These are phyloP conservation scores for Penicillium sp. DNA, from an alignment of 2,329 filamentous ascomycete genomes.

Conservation along the genomic window DNA sequence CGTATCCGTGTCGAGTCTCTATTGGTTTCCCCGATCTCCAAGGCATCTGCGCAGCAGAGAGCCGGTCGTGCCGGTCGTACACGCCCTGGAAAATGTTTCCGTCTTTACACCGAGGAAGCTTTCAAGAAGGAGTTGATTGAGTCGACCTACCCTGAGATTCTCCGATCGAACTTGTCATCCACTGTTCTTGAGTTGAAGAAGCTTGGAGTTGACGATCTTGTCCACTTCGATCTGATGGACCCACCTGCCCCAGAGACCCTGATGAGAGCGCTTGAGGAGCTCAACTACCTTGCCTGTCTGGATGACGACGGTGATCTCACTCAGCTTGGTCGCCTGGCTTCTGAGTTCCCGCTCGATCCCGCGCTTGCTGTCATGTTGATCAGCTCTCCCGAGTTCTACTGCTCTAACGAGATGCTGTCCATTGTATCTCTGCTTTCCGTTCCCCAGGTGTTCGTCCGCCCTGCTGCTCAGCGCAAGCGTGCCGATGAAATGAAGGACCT, in stretches of 20 bases:
- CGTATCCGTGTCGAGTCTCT: constrained; percentile 94
- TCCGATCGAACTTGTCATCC: constrained; percentile 90
- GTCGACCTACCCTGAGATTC: constrained; percentile 93
- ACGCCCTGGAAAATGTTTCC: constrained; percentile 96
- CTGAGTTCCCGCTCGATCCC: constrained; percentile 93
- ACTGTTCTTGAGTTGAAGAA: constrained; percentile 98
- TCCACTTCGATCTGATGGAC: constrained; percentile 99
- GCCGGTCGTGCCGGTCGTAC: constrained; percentile 99
- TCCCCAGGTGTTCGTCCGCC: constrained; percentile 89
- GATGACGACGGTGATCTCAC: constrained; percentile 97
- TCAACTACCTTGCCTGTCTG: constrained; percentile 95
- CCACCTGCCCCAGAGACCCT: constrained; percentile 96
- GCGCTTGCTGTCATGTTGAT: constrained; percentile 97
- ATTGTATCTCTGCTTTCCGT: constrained; percentile 93
- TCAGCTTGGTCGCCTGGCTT: constrained; percentile 78
- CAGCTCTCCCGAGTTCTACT: constrained; percentile 95
- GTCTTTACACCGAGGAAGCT: constrained; percentile 89
- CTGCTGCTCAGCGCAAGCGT: constrained; percentile 78
- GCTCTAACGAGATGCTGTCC: constrained; percentile 96
- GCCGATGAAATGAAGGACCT: constrained; percentile 97
- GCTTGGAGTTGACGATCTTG: constrained; percentile 89
- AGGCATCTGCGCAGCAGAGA: constrained; percentile 93
- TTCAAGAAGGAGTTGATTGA: constrained; percentile 99
- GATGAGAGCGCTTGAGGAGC: constrained; percentile 95
- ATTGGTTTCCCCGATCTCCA: constrained; percentile 96